Conservation (phyloP, 768 basidiomycete species). For the Leccinum ochraceum region DNA sequence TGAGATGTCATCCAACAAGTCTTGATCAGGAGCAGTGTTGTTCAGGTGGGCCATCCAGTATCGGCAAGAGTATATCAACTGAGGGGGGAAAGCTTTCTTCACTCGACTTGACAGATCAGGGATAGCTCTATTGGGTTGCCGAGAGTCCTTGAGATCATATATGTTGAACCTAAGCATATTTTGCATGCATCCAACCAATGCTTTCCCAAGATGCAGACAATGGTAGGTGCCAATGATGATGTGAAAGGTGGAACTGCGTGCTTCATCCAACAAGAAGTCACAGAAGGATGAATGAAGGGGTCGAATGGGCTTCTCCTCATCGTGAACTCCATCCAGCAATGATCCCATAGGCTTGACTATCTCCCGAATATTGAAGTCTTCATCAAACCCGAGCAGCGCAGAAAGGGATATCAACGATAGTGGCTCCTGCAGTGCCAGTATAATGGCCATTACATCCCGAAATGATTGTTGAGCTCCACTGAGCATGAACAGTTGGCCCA, state of each 20-base stretch:
- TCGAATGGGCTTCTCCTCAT: constrained; percentile 1
- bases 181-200: constrained; percentile 5
- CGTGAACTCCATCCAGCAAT: background rate
- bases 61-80: too few species aligned
- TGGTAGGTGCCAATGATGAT: background rate
- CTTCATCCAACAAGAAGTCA: constrained; percentile 1
- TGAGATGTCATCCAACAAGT: too few species aligned
- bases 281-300: constrained; percentile 4
- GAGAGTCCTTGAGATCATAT: background rate
- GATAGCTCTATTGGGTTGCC: background rate
- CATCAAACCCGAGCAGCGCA: background rate
- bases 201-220: background rate
- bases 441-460: background rate
- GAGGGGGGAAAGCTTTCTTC: background rate
- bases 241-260: background rate
- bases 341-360: background rate
- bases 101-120: background rate
- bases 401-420: background rate
- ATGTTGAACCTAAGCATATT: constrained; percentile 7
- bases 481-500: background rate
- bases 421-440: background rate
- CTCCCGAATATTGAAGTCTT: too few species aligned
- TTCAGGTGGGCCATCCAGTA: too few species aligned
- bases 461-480: background rate
- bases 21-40: too few species aligned